Percentiles rank a stretch among this genome's conserved stretches.
Conservation (phyloP, 176 grass and related monocot genomes). For the Secale cereale region DNA sequence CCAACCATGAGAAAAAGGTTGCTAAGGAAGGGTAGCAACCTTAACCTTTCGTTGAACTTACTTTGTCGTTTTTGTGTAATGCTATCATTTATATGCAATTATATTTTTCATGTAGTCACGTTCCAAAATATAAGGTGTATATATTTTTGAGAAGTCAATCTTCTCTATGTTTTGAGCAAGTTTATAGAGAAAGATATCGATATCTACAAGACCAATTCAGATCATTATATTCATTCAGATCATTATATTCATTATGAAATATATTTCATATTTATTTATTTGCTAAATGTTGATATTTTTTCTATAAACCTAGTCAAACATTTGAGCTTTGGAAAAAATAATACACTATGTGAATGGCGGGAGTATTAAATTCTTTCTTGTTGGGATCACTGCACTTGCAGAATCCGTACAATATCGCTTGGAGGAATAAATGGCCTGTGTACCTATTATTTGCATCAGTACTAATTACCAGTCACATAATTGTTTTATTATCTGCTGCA, state of each 20-base stretch:
- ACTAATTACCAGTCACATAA: constrained; percentile 18
- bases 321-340: too few relatives aligned
- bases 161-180: background rate
- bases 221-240: background rate
- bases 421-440: constrained; percentile 14
- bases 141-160: too few relatives aligned
- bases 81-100: background rate
- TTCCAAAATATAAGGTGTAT: background rate
- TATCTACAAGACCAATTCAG: background rate
- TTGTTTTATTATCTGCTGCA: constrained; percentile 31
- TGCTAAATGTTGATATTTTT: background rate
- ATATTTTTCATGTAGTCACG: background rate
- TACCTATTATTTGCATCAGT: background rate
- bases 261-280: background rate
- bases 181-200: background rate
- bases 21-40: background rate
- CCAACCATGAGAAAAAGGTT: background rate
- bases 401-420: background rate
- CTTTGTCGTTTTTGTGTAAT: background rate
- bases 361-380: background rate
- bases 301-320: background rate
- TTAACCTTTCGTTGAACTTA: background rate
- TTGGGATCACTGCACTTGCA: background rate
- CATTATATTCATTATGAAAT: background rate
- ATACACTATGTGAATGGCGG: too few relatives aligned